Evolutionary conservation across 306 rosid genomes (phyloP).

Genomic region (Castanea mollissima): DNA sequence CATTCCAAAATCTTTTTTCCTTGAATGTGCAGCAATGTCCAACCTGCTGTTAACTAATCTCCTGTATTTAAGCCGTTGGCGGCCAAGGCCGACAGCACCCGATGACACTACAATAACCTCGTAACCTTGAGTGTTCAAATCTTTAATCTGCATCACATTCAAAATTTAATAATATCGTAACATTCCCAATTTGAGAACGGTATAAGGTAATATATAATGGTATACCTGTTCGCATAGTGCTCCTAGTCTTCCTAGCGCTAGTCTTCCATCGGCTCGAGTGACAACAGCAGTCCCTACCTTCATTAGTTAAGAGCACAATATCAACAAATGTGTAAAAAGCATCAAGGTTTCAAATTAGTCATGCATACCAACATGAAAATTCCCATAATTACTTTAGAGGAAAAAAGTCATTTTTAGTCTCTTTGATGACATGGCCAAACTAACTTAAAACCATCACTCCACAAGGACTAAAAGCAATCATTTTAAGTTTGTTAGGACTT

Average conservation of each 20-base stretch:
- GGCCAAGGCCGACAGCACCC: conserved; percentile 98
- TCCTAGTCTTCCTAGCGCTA: conserved; percentile 73
- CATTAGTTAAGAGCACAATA: conserved; percentile 10
- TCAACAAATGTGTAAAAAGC: background rate
- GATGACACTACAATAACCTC: conserved; percentile 96
- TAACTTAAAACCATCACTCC: too few relatives aligned
- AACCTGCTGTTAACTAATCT: conserved; percentile 89
- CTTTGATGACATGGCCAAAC: too few relatives aligned
- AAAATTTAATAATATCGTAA: conserved; percentile 16
- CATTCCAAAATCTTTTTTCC: background rate
- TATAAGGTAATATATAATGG: background rate
- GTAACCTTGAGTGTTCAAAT: conserved; percentile 66
- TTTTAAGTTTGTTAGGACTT: too few relatives aligned
- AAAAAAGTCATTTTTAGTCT: background rate
- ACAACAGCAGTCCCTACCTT: conserved; percentile 74
- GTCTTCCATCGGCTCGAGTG: conserved; percentile 60
- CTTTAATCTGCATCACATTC: conserved; percentile 66
- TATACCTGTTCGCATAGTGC: conserved; percentile 86
- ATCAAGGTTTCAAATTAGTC: background rate
- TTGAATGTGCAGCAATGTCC: background rate
- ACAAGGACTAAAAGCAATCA: too few relatives aligned
- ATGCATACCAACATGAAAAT: background rate
- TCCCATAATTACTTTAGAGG: background rate
- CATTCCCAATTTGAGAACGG: conserved; percentile 18
- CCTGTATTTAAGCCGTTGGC: conserved; percentile 87